Conservation (phyloP, 192 early-diverging fungal genomes). For the Linnemannia elongata region DNA sequence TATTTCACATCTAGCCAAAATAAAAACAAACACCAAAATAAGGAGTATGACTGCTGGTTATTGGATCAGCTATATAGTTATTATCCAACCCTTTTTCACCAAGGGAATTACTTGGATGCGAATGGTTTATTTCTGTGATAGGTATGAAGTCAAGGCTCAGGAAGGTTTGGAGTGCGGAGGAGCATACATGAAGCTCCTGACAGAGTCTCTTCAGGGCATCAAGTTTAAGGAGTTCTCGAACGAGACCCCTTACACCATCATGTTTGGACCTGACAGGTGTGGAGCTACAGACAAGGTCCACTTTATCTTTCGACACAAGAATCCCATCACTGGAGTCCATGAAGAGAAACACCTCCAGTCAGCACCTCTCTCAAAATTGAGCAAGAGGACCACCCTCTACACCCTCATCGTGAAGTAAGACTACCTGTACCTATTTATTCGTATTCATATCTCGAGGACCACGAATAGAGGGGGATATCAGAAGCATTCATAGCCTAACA, state of each 20-base stretch:
- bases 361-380: constrained; percentile 74
- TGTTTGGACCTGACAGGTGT: constrained; percentile 96
- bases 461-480: background rate
- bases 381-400: constrained; percentile 78
- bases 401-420: constrained; percentile 77
- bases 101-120: no score
- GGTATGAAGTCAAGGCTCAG: constrained; percentile 89
- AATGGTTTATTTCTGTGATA: background rate
- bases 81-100: no score
- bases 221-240: constrained; percentile 77
- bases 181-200: constrained; percentile 91
- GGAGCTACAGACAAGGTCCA: constrained; percentile 90
- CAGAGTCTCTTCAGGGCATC: constrained; percentile 65
- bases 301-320: constrained; percentile 93
- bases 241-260: constrained; percentile 83
- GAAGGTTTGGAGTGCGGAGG: constrained; percentile 90
- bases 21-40: background rate
- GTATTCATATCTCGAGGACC: background rate
- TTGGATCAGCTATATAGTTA: no score
- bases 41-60: no score
- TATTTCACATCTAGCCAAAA: background rate
- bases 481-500: background rate
- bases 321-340: constrained; percentile 81
- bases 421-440: background rate
- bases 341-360: constrained; percentile 87